Base-by-base conservation (phyloP, 768 basidiomycete species). In the Phlebiopsis flavidoalba region DNA sequence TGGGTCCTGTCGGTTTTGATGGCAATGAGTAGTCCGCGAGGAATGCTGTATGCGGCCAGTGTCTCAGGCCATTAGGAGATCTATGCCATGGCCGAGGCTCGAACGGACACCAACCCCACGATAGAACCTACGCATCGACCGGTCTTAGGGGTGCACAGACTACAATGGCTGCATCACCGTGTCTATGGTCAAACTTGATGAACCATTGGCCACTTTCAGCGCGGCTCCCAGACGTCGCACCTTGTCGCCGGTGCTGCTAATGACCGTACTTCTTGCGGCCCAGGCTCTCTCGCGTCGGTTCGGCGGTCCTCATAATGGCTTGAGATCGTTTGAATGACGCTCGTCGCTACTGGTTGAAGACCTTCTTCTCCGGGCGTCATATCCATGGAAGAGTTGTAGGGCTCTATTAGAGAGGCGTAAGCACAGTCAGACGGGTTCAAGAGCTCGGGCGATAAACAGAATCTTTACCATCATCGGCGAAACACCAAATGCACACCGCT, bases 321-420 rank as follows among this genome's bases (percentile, higher is more conserved):
- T 97, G 48, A 98, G 82, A 70, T 99, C 96, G 71, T n/a, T n/a
- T 98, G 97, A 64, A 89, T 87, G 56, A 99, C n/a, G 88, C 74
- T 98, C 93, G 66, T 98, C 80, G n/a, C 73, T 98, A 97, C 72
- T 98, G 97, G 72, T 95, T 87, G 83, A 98, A 98, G 62, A 91
- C 80, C 78, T 99, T 99, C 79, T 92, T 94, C 76, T 91, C 92
- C n/a, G 26, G 97, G 97, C n/a, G 71, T 99, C 91, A 72, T 98
- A 99, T 36, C 97, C 97, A 59, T 88, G 89, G 91, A 97, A 96
- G 37, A 97, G 83, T 67, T n/a, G n/a, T 99, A 96, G 31, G 97
- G 97, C 75, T 98, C 96, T 97, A 73, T n/a, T 0, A 6, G 59
- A n/a, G n/a, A 61, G 57, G 36, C 37, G 40, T 45, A 10, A 26